Base-by-base conservation (phyloP, 1,284 basidiomycete genomes). In the Heimioporus retisporus region DNA sequence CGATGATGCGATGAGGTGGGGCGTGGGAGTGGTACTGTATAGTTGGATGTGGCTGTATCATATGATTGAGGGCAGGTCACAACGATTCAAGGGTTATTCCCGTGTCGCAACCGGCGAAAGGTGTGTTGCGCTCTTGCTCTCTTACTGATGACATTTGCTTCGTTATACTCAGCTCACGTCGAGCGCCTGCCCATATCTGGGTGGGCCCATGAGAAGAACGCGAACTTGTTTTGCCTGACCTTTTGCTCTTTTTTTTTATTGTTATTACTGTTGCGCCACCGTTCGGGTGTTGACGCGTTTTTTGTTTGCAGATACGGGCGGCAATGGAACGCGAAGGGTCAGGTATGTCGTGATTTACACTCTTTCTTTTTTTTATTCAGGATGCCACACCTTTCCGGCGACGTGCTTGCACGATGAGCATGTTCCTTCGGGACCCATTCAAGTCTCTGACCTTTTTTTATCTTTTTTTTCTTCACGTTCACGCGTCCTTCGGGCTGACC, bases 341-440 rank as follows among this genome's bases (percentile, higher is more conserved):
- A 62, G 51, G 78, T 77, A 66, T 75, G 77, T 71, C 35, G 48
- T 35, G n/a, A 11, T 5, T 51, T 64, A 61, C 50, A 21, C n/a
- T 65, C 43, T 46, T 35, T 63, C 31, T 63, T 58, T n/a, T n/a
- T n/a, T 28, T 54, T 53, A 35, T 69, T 53, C 55, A 78, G 73
- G 88, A 90, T 90, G 88, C 73, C 83, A 84, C 46, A 85, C 74
- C 68, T 35, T 35, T 35, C 10, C 35, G 35, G 81, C 82, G 87
- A 90, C 83, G 89, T 87, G 88, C 79, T 79, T 76, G 83, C 85
- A 86, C 86, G 48, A 71, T 89, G 88, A 82, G 84, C 81, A 80
- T 75, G 77, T 85, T 88, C 88, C 87, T 88, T 86, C 79, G 82
- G 88, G 86, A 89, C 84, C 88, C 88, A 91, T 91, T 91, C 89